These are phyloP conservation scores for Cetraspora pellucida DNA, from an alignment of 192 early-diverging fungal species.

Conservation along the genomic window DNA sequence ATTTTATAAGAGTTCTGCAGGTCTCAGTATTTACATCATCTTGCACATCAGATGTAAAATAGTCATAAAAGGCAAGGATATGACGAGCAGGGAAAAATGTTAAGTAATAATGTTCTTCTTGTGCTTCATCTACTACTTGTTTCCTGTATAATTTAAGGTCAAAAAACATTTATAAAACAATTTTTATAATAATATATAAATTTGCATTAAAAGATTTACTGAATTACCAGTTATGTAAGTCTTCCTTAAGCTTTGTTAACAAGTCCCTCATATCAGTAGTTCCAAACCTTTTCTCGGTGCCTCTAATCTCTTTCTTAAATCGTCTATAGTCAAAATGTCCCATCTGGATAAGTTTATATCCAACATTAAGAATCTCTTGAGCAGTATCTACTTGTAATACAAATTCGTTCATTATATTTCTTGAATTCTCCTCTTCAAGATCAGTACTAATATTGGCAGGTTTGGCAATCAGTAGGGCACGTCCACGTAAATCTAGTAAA, in stretches of 20 bases:
- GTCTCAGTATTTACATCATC: background rate
- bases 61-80: slow-evolving; percentile 29
- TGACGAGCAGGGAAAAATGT: slow-evolving; percentile 33
- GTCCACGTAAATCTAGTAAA: slow-evolving; percentile 29
- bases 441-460: background rate
- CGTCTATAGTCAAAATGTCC: slow-evolving; percentile 35
- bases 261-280: slow-evolving; percentile 18
- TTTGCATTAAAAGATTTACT: background rate
- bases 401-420: slow-evolving; percentile 18
- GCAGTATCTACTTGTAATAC: slow-evolving; percentile 27
- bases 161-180: background rate
- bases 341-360: slow-evolving; percentile 18
- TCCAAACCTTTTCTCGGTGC: no score
- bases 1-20: slow-evolving; percentile 23
- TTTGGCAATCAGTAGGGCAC: slow-evolving; percentile 27
- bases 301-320: background rate
- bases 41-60: background rate
- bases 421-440: background rate
- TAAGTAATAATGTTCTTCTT: slow-evolving; percentile 31
- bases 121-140: background rate
- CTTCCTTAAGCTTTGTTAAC: background rate
- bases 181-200: background rate
- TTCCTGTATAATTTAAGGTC: slow-evolving; percentile 11
- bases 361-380: slow-evolving; percentile 26
- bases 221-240: slow-evolving; percentile 22